These are phyloP conservation scores for Chlorella sp. DNA, from an alignment of 139 green algal species.

Conservation along the genomic window DNA sequence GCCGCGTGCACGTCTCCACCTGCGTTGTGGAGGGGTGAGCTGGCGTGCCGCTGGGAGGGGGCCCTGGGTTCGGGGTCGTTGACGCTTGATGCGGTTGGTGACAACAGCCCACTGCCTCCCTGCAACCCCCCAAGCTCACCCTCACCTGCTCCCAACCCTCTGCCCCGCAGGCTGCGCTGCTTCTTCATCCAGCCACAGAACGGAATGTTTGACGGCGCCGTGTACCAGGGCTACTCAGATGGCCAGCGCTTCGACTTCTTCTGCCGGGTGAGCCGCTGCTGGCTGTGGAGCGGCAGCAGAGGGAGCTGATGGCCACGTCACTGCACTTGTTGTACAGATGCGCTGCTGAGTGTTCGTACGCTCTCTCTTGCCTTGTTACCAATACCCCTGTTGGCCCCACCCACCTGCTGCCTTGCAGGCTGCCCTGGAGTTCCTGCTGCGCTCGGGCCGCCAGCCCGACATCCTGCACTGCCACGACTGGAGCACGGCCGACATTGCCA, in stretches of 20 bases:
- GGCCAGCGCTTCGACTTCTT: conserved; percentile 91
- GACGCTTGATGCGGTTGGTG: no score
- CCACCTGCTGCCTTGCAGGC: conserved; percentile 43
- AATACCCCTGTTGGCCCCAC: no score
- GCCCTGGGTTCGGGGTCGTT: no score
- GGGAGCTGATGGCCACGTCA: no score
- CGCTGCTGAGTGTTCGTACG: no score
- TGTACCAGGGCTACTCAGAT: conserved; percentile 83
- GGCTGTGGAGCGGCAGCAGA: background rate
- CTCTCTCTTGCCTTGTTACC: no score
- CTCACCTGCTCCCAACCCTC: background rate
- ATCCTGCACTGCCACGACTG: conserved; percentile 98
- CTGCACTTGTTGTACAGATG: no score
- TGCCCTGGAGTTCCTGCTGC: conserved; percentile 80
- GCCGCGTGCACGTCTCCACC: conserved; percentile 62
- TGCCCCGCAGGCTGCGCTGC: conserved; percentile 63
- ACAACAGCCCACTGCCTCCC: no score
- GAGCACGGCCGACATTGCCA: conserved; percentile 79
- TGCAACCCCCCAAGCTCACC: no score
- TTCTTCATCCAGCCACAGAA: conserved; percentile 89
- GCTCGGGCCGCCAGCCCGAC: conserved; percentile 69
- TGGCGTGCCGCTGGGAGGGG: no score
- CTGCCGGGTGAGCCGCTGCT: conserved; percentile 52
- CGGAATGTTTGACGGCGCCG: conserved; percentile 86
- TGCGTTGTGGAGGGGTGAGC: conserved; percentile 66